Conservation (phyloP, 768 basidiomycete species). For the Kwoniella bestiolae region DNA sequence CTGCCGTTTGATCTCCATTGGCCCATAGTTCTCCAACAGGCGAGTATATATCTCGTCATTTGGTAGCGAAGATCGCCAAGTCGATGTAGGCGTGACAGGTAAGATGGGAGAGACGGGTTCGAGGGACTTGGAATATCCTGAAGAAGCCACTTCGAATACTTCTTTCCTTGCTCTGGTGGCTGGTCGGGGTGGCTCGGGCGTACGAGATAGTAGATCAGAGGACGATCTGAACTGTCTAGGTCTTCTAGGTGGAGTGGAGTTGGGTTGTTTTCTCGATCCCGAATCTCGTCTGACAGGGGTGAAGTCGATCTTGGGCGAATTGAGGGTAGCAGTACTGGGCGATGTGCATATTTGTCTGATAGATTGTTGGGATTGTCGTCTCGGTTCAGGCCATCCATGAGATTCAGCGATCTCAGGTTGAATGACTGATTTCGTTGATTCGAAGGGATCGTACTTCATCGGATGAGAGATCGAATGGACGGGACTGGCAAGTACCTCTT, state of each 20-base stretch:
- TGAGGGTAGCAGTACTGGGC: neutral
- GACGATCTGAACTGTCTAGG: conserved; percentile 25
- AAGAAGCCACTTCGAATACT: conserved; percentile 43
- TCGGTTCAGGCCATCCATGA: conserved; percentile 28
- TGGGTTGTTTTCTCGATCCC: conserved; percentile 17
- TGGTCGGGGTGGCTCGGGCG: conserved; percentile 36
- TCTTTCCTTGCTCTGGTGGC: conserved; percentile 29
- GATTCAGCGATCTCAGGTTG: conserved; percentile 18
- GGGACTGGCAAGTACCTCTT: conserved; percentile 10
- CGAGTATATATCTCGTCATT: conserved; percentile 26
- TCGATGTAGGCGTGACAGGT: conserved; percentile 28
- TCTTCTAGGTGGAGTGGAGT: conserved; percentile 32
- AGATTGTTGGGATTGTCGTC: neutral
- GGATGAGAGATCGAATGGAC: conserved; percentile 11
- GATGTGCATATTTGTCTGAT: neutral
- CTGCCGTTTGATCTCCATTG: conserved; percentile 67
- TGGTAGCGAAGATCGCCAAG: conserved; percentile 39
- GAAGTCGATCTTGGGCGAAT: conserved; percentile 5
- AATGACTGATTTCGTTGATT: neutral
- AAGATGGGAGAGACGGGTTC: conserved; percentile 24
- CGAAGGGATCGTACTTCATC: neutral
- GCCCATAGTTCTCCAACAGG: conserved; percentile 60
- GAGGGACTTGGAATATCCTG: conserved; percentile 39
- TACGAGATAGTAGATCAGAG: conserved; percentile 30
- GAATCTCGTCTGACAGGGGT: conserved; percentile 18